Base-by-base conservation (phyloP, 163 green algal species). In the Chlamydomonas reinhardtii region DNA sequence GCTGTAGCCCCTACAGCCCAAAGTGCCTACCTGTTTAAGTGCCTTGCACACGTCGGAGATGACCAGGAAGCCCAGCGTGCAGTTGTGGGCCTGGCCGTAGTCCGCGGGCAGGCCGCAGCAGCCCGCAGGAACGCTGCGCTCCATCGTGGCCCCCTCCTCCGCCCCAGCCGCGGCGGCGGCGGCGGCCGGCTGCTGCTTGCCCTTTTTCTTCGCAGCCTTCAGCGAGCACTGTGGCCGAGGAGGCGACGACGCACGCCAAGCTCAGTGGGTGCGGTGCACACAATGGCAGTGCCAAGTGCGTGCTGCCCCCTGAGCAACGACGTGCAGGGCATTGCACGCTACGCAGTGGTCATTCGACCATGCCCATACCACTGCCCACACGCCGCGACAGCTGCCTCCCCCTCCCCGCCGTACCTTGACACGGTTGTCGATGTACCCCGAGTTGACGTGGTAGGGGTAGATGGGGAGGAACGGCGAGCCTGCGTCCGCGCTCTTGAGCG, bases 21-120 rank as follows among this genome's bases (percentile, higher is more conserved):
- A n/a, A n/a, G n/a, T 11, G 14, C 52, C 52, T 37, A 76, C 70
- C 70, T 64, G 19, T 39, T 27, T 66, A 31, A 84, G 74, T 3
- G 76, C 76, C 64, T 68, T 5, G 17, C 31, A 34, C 31, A 84
- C 39, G 76, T 39, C 27, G 19, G 16, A 34, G 31, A 77, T 34
- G 54, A 86, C 27, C 69, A 86, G 80, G 70, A 54, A 86, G 52
- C 80, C 80, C 54, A 86, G 80, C 29, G 80, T 71, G 80, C 80
- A 86, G 80, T 86, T 86, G 70, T 48, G 34, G 25, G 80, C 73
- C 69, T 86, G 80, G 35, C 80, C 35, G 56, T 71, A 86, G 1
- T 24, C 64, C 3, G 12, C 15, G 20, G 80, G 80, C 54, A 86
- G 70, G 2, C 80, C 80, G 80, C 80, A 79, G 35, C 32, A 37